Evolutionary conservation across 2,329 filamentous ascomycete species (phyloP), one percentile per base, ranked within the genome.

Genomic region (Plenodomus tracheiphilus): DNA sequence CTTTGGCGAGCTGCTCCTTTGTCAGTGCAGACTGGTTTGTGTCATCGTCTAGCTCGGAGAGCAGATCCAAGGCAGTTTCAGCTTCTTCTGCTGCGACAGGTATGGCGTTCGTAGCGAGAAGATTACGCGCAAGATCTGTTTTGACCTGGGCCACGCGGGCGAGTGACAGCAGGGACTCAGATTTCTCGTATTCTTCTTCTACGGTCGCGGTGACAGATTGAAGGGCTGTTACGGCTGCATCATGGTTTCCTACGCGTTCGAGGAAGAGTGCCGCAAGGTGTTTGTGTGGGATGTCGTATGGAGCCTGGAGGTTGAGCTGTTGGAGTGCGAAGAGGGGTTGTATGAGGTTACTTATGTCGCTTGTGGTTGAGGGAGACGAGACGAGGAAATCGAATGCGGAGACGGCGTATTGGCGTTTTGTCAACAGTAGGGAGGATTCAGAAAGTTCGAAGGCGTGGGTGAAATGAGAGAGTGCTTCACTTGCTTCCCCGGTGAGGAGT

Each of bases 401-500:
- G 0, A 87, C 77, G 0, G 90, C 81, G 67, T 92, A 97, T 68
- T 93, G 89, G 22, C 86, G 83, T 67, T 91, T 89, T 0, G 87
- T 85, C 4, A 91, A 77, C 2, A 86, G 70, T 0, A 87, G 86
- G 0, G 88, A 88, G 0, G 90, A 87, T 52, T 91, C 89, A 0
- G 91, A 86, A 41, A 99, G 93, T 55, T 96, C 92, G 76, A 96
- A 94, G 0, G 94, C 93, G 68, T 99, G 94, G 1, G 89, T 92
- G 66, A 97, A 96, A 9, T 97, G 82, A 10, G 86, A 85, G 18
- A 90, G 81, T 1, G 93, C 92, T 73, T 97, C 91, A 52, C 83
- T 85, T 0, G 76, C 61, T 53, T 96, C 87, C 1, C 89, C 91
- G 41, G 84, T 82, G 21, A 93, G 76, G 15, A 92, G 79, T 3